A percentile compares a stretch with the other conserved stretches of the same genome.
These are phyloP conservation scores for Metschnikowia koreensis DNA, from an alignment of 805 yeast species.

Conservation along the genomic window DNA sequence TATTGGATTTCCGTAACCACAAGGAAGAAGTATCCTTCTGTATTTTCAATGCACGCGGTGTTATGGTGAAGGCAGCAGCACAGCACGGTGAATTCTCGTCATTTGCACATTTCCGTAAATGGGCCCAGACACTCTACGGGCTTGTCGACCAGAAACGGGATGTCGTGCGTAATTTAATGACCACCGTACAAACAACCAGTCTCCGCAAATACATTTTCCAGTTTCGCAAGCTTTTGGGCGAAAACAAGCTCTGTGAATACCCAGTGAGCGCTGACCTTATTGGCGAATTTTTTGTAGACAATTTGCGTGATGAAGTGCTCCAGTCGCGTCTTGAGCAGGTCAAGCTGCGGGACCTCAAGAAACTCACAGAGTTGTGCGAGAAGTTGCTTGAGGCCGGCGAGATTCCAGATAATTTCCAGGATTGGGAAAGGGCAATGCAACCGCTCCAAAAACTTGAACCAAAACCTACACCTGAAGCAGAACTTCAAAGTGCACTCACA, in stretches of 20 bases:
- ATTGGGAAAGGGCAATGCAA: neutral
- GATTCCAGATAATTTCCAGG: neutral
- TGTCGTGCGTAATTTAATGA: neutral
- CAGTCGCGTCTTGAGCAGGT: neutral
- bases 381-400: constrained; percentile 5
- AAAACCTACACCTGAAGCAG: neutral
- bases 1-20: constrained; percentile 4
- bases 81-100: constrained; percentile 1
- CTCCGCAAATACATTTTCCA: constrained; percentile 2
- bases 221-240: constrained; percentile 2
- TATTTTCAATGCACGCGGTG: constrained; percentile 4
- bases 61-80: constrained; percentile 1
- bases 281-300: constrained; percentile 4
- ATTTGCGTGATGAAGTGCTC: constrained; percentile 1
- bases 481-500: too few species aligned
- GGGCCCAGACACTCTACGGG: constrained; percentile 1
- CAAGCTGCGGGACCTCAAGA: neutral
- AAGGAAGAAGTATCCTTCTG: constrained; percentile 4
- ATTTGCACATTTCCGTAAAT: neutral
- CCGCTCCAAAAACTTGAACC: too few species aligned
- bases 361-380: neutral
- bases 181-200: neutral
- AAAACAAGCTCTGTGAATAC: constrained; percentile 1
- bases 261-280: constrained; percentile 5
- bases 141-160: constrained; percentile 3